These are phyloP conservation scores for Hortiboletus campestris DNA, from an alignment of 768 basidiomycete species.

Conservation along the genomic window DNA sequence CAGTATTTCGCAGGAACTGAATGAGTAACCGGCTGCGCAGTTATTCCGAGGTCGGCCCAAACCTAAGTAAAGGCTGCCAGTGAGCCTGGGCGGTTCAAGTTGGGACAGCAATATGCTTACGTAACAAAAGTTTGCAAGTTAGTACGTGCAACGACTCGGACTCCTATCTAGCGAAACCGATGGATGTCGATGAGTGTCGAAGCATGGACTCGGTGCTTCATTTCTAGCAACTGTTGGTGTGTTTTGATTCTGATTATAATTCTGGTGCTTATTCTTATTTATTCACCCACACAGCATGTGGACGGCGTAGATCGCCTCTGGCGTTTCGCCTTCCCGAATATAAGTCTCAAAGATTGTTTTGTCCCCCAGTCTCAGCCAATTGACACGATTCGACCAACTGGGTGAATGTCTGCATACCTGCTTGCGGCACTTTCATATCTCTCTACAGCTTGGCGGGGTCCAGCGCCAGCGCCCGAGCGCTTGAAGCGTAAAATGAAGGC, in stretches of 20 bases:
- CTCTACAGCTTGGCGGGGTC: slow-evolving; percentile 25
- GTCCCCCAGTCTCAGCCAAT: background rate
- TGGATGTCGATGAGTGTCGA: background rate
- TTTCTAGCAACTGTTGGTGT: background rate
- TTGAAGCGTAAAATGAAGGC: background rate
- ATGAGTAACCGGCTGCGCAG: slow-evolving; percentile 12
- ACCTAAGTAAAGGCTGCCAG: too few relatives aligned
- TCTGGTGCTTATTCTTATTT: background rate
- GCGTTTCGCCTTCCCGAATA: background rate
- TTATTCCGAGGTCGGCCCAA: slow-evolving; percentile 1
- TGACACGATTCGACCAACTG: background rate
- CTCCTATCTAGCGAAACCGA: background rate
- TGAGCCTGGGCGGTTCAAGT: too few relatives aligned
- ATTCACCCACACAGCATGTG: background rate
- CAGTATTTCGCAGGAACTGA: slow-evolving; percentile 15
- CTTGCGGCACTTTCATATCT: background rate
- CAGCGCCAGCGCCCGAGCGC: slow-evolving; percentile 6
- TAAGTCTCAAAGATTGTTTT: background rate
- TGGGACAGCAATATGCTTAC: slow-evolving; percentile 11
- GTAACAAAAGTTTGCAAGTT: slow-evolving; percentile 2
- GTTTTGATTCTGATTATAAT: background rate
- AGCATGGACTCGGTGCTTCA: background rate
- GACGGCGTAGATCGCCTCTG: background rate
- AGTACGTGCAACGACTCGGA: too few relatives aligned
- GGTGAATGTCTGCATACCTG: background rate